Base-by-base conservation (phyloP, 2,329 filamentous ascomycete species). In the Cordyceps cateniannulata region DNA sequence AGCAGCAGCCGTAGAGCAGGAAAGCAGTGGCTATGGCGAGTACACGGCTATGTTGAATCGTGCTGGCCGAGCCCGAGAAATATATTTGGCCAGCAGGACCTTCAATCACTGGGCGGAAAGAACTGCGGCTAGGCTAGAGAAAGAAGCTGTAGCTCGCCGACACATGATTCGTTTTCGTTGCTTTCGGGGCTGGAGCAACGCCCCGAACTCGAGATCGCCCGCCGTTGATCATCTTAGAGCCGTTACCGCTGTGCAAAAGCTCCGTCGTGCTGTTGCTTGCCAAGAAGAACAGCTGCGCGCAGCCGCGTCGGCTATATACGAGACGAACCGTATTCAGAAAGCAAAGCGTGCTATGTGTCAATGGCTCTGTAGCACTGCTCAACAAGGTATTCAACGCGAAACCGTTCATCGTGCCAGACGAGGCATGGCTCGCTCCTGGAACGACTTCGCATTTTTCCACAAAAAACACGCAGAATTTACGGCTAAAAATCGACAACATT, bases 101-200 rank as follows among this genome's bases (percentile, higher is more conserved):
- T 74, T 71, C 62, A 75, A 71, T 61, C 72, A 73, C 64, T 96
- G 91, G 91, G 82, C 83, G 12, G 81, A 82, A 59, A 78, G 81
- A 55, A 81, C 89, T 12, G 81, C 79, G 6, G 85, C 89, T 16
- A 84, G 90, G 67, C 77, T 85, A 18, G 81, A 85, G 63, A 82
- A 84, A 45, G 90, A 89, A 4, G 84, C 82, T 5, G 79, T 85
- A 47, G 90, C 89, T 22, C 81, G 88, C 63, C 79, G 85, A 63
- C 88, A 91, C 69, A 85, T 93, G 62, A 75, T 95, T 59, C 80
- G 87, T 60, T 84, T 76, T 62, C 75, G 76, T 12, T 76, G 71
- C 59, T 76, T 76, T 59, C 67, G 67, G 45, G 69, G 69, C 42
- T 76, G 74, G 74, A 71, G 67, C 35, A 69, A 72, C 55, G 67